These are phyloP conservation scores for Xylaria sp. DNA, from an alignment of 2,329 filamentous ascomycete species.

Conservation along the genomic window DNA sequence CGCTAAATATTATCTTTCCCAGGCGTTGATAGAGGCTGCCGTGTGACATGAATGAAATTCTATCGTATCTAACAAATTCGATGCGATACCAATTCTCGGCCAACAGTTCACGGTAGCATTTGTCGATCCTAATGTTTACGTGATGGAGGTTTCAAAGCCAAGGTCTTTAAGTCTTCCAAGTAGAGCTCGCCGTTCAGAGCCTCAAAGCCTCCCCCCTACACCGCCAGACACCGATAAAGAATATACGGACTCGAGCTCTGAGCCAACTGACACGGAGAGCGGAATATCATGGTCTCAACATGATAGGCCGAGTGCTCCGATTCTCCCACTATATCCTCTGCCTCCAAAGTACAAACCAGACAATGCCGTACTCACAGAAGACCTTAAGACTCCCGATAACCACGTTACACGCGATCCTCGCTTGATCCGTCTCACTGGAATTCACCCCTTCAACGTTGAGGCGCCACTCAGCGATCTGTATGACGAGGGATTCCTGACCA, in stretches of 20 bases:
- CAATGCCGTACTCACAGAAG: constrained; percentile 71
- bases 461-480: constrained; percentile 79
- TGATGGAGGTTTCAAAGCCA: constrained; percentile 9
- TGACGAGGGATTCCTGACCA: constrained; percentile 82
- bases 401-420: constrained; percentile 82
- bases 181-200: background rate
- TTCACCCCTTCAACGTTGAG: constrained; percentile 92
- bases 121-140: background rate
- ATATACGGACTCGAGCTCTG: constrained; percentile 45
- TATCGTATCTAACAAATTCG: no score
- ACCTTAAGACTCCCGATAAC: constrained; percentile 81
- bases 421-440: constrained; percentile 83
- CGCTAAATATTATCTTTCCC: no score
- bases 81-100: no score
- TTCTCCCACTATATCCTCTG: constrained; percentile 59
- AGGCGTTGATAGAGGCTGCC: no score
- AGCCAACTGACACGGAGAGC: constrained; percentile 33
- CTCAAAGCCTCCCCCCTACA: constrained; percentile 44
- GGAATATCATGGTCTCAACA: constrained; percentile 19
- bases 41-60: no score
- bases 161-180: background rate
- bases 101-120: background rate
- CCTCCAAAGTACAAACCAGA: constrained; percentile 66
- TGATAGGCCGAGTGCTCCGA: constrained; percentile 27
- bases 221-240: constrained; percentile 48